Evolutionary conservation across 352 stramenopile species (phyloP).

Genomic region (Phytopythium boreale): DNA sequence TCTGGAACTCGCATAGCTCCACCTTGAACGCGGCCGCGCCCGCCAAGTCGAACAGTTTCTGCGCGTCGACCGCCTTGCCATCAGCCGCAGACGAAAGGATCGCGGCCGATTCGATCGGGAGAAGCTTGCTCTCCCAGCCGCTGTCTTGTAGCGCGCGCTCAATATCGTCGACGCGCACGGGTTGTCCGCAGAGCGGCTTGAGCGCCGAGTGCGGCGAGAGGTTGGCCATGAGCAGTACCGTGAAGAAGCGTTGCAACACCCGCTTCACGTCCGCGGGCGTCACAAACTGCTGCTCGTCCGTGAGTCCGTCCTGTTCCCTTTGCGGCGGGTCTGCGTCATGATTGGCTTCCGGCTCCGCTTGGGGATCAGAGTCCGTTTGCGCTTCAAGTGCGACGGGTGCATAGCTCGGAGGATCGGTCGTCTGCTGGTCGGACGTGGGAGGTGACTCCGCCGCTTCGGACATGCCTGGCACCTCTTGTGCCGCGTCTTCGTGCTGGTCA

Average conservation of each 20-base stretch:
- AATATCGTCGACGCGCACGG: background rate
- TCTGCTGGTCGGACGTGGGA: background rate
- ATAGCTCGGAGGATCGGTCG: background rate
- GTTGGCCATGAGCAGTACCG: slow-evolving; percentile 20
- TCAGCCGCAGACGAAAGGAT: background rate
- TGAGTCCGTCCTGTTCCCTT: background rate
- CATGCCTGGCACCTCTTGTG: background rate
- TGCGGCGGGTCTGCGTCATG: background rate
- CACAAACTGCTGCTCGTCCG: background rate
- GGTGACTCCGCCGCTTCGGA: background rate
- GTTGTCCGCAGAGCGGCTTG: slow-evolving; percentile 1
- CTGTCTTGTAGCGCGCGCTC: slow-evolving; percentile 7
- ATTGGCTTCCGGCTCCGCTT: background rate
- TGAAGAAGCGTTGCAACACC: slow-evolving; percentile 24
- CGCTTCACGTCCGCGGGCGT: background rate
- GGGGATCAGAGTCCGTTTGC: background rate
- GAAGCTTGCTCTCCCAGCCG: slow-evolving; percentile 3
- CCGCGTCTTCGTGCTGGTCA: background rate
- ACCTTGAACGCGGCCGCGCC: slow-evolving; percentile 30
- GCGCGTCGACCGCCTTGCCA: background rate
- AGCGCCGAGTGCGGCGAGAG: slow-evolving; percentile 12
- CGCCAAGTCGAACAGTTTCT: slow-evolving; percentile 18
- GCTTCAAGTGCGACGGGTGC: background rate
- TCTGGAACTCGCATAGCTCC: slow-evolving; percentile 48
- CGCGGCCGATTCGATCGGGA: slow-evolving; percentile 11